These are phyloP conservation scores for carrot (Daucus carota) DNA, from an alignment of 129 eudicot genomes.

Conservation along the genomic window DNA sequence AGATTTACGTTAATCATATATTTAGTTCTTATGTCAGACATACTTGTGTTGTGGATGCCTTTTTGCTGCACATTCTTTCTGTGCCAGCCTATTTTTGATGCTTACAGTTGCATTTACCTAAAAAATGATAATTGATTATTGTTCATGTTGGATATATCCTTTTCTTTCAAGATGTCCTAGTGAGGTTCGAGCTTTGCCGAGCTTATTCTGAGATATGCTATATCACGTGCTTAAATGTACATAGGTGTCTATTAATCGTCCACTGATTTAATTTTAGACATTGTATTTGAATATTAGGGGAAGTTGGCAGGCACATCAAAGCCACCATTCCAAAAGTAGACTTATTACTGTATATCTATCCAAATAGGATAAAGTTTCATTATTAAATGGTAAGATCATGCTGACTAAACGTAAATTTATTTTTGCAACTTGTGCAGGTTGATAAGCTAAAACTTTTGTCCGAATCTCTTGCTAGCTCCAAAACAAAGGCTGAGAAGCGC, in stretches of 20 bases:
- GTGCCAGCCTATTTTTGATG: neutral
- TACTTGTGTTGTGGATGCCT: neutral
- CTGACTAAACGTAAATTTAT: conserved; percentile 14
- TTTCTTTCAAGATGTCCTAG: neutral
- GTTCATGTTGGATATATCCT: neutral
- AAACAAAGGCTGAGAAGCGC: conserved; percentile 77
- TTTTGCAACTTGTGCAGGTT: conserved; percentile 37
- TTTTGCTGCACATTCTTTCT: neutral
- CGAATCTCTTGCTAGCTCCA: conserved; percentile 84
- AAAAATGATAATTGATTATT: neutral
- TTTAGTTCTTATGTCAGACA: neutral
- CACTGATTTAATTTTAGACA: neutral
- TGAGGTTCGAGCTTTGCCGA: neutral
- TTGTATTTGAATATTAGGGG: neutral
- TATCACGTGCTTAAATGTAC: neutral
- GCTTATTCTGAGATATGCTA: neutral
- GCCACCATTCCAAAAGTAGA: neutral
- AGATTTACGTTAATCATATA: too few species aligned
- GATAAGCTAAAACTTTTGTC: conserved; percentile 86
- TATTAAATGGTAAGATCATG: neutral
- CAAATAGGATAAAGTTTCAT: neutral
- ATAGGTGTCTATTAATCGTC: neutral
- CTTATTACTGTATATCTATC: neutral
- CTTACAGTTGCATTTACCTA: neutral
- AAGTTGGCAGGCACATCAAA: neutral